Evolutionary conservation across 2,329 filamentous ascomycete genomes (phyloP), one percentile per base, ranked within the genome.

Genomic region (Apiospora malaysiana): DNA sequence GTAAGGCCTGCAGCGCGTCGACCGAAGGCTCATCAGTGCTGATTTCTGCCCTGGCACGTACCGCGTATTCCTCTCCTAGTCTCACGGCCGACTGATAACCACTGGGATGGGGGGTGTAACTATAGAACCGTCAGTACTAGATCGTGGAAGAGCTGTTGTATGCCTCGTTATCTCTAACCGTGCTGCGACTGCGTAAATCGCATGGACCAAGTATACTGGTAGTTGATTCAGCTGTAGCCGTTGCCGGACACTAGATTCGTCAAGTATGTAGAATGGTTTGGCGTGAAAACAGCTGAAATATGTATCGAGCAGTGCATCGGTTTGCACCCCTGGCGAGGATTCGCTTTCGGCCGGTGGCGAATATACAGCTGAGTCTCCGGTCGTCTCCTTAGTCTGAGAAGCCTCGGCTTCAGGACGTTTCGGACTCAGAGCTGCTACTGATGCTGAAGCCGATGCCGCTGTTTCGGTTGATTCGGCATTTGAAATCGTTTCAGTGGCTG

Each of bases 1-100:
- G 83, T 21, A 95, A 84, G 2, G 93, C 88, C 79, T 97, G 93
- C 10, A 97, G 81, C 45, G 89, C 88, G 78, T 97, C 93, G 59
- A 96, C 89, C 0, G 91, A 93, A 6, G 94, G 93, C 74, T 95
- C 92, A 76, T 97, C 94, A 10, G 91, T 89, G 78, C 96, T 93
- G 21, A 97, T 86, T 74, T 92, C 90, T 37, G 84, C 83, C 70
- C 94, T 88, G 12, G 94, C 88, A 71, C 90, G 89, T n/a, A 85
- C 81, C 16, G 93, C 91, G 79, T 93, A 93, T 47, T 94, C 91
- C 70, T 94, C 89, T 74, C 93, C 92, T 59, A 91, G 83, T 70
- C 88, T 87, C 1, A 92, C 85, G 4, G 93, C 90, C 47, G 90
- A 88, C 75, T 91, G 90, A 76, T 92, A 90, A 7, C 90, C 91